Percentiles rank a stretch among this genome's conserved stretches.
Conservation (phyloP, 164 flowering plant species). For the Berberis thunbergii region DNA sequence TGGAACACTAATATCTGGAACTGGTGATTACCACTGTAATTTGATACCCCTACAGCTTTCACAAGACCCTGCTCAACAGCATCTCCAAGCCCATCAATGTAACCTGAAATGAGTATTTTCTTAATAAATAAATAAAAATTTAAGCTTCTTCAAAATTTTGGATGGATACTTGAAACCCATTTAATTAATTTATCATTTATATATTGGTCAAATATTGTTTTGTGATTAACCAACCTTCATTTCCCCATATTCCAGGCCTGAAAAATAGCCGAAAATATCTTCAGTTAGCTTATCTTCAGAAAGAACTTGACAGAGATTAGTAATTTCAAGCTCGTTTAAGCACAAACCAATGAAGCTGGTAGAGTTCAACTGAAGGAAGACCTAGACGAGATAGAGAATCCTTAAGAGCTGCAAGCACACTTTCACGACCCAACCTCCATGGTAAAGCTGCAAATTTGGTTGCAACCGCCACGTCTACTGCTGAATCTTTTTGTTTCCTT, state of each 20-base stretch:
- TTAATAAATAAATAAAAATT: background rate
- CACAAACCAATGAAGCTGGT: constrained; percentile 91
- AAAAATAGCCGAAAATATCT: constrained; percentile 12
- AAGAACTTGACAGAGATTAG: background rate
- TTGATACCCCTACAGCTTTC: constrained; percentile 96
- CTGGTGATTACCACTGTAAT: constrained; percentile 58
- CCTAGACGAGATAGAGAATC: constrained; percentile 74
- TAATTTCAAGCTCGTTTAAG: background rate
- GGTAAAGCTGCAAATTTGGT: constrained; percentile 98
- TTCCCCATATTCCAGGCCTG: constrained; percentile 99
- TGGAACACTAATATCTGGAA: background rate
- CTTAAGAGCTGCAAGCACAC: constrained; percentile 78
- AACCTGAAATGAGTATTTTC: constrained; percentile 43
- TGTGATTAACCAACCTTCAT: constrained; percentile 57
- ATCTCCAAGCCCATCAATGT: constrained; percentile 92
- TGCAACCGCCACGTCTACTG: constrained; percentile 61
- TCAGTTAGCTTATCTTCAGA: constrained; percentile 10
- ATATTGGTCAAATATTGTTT: constrained; percentile 1
- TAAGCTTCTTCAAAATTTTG: constrained; percentile 9
- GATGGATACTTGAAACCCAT: background rate
- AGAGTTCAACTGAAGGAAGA: constrained; percentile 82
- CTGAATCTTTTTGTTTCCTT: constrained; percentile 58
- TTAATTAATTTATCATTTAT: background rate
- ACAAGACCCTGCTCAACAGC: constrained; percentile 96
- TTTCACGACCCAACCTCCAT: constrained; percentile 89